A percentile compares a stretch with the other conserved stretches of the same genome.
Conservation (phyloP, 768 basidiomycete species). For the Leccinellum rugosiceps region DNA sequence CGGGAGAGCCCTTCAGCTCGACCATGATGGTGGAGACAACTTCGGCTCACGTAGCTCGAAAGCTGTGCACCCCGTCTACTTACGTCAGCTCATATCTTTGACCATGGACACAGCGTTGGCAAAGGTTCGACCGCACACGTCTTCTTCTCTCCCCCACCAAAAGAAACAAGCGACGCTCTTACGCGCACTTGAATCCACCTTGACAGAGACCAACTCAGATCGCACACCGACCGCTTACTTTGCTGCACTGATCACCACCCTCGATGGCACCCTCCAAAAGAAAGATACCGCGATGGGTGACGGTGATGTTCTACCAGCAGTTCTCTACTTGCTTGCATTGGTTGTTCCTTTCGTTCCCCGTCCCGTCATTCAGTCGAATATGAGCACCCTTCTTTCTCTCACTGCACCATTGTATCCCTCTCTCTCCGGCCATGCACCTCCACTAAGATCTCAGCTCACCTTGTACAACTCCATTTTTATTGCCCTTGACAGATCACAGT, state of each 20-base stretch:
- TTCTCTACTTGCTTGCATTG: slow-evolving; percentile 37
- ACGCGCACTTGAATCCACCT: slow-evolving; percentile 77
- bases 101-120: slow-evolving; percentile 66
- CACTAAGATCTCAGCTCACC: slow-evolving; percentile 82
- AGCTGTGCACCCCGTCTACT: slow-evolving; percentile 3
- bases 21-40: background rate
- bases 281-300: slow-evolving; percentile 67
- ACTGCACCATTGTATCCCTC: slow-evolving; percentile 78
- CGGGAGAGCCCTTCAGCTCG: slow-evolving; percentile 41
- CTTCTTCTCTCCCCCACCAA: slow-evolving; percentile 81
- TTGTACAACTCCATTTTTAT: slow-evolving; percentile 68
- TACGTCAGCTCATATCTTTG: background rate
- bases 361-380: slow-evolving; percentile 78
- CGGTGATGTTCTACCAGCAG: slow-evolving; percentile 41
- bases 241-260: slow-evolving; percentile 82
- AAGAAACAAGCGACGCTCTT: slow-evolving; percentile 86
- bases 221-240: slow-evolving; percentile 88
- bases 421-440: slow-evolving; percentile 62
- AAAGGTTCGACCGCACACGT: slow-evolving; percentile 85
- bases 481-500: slow-evolving; percentile 66
- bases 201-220: slow-evolving; percentile 65
- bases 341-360: slow-evolving; percentile 51
- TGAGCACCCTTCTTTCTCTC: slow-evolving; percentile 65
- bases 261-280: slow-evolving; percentile 73
- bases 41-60: background rate